phyloP scores from a whole-genome alignment of 2,329 filamentous ascomycete species.

The Aspergillus terreus region DNA sequence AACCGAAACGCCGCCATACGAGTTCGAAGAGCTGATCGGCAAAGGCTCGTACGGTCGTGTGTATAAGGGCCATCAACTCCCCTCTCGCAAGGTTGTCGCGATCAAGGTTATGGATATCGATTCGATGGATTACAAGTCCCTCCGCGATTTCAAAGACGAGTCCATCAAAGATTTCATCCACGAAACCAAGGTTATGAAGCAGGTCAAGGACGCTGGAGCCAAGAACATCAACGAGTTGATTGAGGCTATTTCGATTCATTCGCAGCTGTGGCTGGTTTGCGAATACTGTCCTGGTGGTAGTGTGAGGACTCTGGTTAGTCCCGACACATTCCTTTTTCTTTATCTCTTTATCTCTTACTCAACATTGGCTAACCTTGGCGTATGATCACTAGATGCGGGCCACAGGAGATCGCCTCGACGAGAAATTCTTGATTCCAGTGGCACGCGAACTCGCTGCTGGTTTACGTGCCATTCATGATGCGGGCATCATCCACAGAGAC shows the following conservation, averaged over 20 bases:
- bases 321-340: background rate
- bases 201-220: constrained; percentile 59
- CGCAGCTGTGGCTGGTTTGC: constrained; percentile 63
- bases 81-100: constrained; percentile 43
- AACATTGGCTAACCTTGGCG: constrained; percentile 16
- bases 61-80: constrained; percentile 45
- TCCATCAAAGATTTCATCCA: constrained; percentile 56
- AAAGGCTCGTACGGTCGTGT: constrained; percentile 51
- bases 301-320: constrained; percentile 59
- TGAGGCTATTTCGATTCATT: constrained; percentile 61
- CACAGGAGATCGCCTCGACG: constrained; percentile 50
- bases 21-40: constrained; percentile 50
- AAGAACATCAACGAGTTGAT: constrained; percentile 63
- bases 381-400: constrained; percentile 42
- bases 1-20: constrained; percentile 43
- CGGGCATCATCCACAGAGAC: constrained; percentile 64
- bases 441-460: constrained; percentile 61
- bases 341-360: background rate
- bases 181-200: constrained; percentile 60
- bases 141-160: constrained; percentile 46
- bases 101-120: constrained; percentile 52
- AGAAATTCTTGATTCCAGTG: constrained; percentile 61
- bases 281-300: constrained; percentile 66
- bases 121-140: constrained; percentile 44
- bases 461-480: constrained; percentile 60